Percentiles rank a stretch among this genome's conserved stretches.
Evolutionary conservation across 2,329 filamentous ascomycete species (phyloP).

Genomic region (Furcasterigmium furcatum): DNA sequence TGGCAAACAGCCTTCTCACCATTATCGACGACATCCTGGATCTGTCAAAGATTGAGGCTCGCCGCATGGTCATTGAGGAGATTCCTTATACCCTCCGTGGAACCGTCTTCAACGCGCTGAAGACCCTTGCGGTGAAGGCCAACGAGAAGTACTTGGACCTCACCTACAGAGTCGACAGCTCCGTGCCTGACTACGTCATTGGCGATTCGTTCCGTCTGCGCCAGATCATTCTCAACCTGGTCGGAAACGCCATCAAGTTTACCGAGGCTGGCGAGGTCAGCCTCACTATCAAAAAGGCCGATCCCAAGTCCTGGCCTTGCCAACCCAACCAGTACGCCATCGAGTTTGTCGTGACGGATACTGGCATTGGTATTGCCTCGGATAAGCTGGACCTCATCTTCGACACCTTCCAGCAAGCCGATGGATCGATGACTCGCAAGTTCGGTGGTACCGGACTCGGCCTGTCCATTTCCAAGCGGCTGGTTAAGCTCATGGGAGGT

Average conservation of each 20-base stretch:
- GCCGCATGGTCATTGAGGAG: constrained; percentile 97
- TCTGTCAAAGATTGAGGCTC: constrained; percentile 83
- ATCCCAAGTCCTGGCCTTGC: constrained; percentile 61
- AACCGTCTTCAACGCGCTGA: constrained; percentile 95
- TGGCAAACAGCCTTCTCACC: constrained; percentile 92
- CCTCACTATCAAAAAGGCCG: constrained; percentile 76
- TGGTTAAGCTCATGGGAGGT: constrained; percentile 95
- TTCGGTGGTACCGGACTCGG: constrained; percentile 94
- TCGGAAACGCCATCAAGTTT: constrained; percentile 98
- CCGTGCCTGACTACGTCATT: constrained; percentile 90
- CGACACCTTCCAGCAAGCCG: constrained; percentile 97
- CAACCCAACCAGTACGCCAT: constrained; percentile 80
- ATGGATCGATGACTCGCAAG: constrained; percentile 92
- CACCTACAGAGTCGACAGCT: constrained; percentile 89
- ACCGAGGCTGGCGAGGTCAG: constrained; percentile 96
- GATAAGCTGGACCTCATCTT: constrained; percentile 98
- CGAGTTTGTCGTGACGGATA: constrained; percentile 94
- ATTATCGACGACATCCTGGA: constrained; percentile 88
- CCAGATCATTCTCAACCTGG: constrained; percentile 95
- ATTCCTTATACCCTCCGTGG: constrained; percentile 93
- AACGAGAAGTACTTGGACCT: constrained; percentile 94
- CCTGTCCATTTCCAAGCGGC: constrained; percentile 88
- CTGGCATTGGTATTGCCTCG: constrained; percentile 91
- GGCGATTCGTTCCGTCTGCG: constrained; percentile 94
- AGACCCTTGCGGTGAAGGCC: constrained; percentile 94